phyloP scores from a whole-genome alignment of 495 filamentous ascomycete genomes.

The Platismatia glauca region DNA sequence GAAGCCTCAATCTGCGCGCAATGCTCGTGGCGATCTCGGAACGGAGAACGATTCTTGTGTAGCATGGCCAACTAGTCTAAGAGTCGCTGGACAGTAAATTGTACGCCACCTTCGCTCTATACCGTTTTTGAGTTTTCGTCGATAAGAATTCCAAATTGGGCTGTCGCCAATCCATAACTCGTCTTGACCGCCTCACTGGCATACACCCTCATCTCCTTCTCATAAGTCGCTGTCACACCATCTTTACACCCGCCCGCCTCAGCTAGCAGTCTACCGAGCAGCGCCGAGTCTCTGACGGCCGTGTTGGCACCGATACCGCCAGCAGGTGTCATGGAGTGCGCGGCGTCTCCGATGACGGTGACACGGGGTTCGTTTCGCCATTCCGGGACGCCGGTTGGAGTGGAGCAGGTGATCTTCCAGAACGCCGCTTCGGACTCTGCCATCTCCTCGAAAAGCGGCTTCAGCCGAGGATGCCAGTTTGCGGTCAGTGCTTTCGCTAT shows the following conservation, averaged over 20 bases:
- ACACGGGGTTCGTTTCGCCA: slow-evolving; percentile 44
- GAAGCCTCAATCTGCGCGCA: no score
- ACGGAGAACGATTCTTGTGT: no score
- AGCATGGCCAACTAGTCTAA: no score
- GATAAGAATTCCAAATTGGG: slow-evolving; percentile 29
- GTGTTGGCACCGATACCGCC: slow-evolving; percentile 46
- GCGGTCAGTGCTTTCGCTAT: slow-evolving; percentile 29
- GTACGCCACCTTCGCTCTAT: background rate
- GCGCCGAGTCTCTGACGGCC: slow-evolving; percentile 40
- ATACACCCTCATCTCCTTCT: slow-evolving; percentile 49
- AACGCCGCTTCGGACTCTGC: background rate
- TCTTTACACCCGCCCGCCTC: slow-evolving; percentile 36
- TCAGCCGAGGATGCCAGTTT: slow-evolving; percentile 1
- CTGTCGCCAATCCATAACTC: slow-evolving; percentile 37
- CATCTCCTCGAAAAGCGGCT: slow-evolving; percentile 1
- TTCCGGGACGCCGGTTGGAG: slow-evolving; percentile 19
- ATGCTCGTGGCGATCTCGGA: no score
- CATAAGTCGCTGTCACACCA: slow-evolving; percentile 33
- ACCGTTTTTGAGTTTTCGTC: background rate
- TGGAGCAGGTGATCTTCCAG: background rate
- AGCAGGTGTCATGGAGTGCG: slow-evolving; percentile 46
- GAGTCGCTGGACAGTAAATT: no score
- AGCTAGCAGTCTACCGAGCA: slow-evolving; percentile 37
- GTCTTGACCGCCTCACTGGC: slow-evolving; percentile 35
- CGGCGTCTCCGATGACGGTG: slow-evolving; percentile 46